Conservation (phyloP, 495 filamentous ascomycete genomes). For the Talaromyces proteolyticus region DNA sequence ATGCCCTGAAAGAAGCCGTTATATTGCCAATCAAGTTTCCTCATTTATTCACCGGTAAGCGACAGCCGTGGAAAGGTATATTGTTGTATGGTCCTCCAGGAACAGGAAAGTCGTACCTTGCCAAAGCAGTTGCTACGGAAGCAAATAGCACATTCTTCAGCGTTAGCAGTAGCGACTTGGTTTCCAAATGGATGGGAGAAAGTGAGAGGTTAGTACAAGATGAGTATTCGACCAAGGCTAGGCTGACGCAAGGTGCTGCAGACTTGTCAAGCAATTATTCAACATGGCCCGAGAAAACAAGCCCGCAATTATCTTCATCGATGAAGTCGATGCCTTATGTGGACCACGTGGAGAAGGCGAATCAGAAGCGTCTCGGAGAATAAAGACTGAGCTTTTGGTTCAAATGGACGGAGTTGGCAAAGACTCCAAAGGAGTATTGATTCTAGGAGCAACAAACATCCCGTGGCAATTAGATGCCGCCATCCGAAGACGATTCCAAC, state of each 20-base stretch:
- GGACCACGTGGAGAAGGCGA: slow-evolving; percentile 96
- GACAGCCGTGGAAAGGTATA: slow-evolving; percentile 98
- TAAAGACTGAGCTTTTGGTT: slow-evolving; percentile 97
- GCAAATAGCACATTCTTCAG: slow-evolving; percentile 99
- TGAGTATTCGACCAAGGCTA: not conserved
- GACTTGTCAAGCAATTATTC: slow-evolving; percentile 95
- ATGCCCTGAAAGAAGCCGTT: slow-evolving; percentile 95
- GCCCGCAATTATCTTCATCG: slow-evolving; percentile 98
- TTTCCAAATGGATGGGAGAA: slow-evolving; percentile 99
- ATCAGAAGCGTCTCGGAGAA: slow-evolving; percentile 91
- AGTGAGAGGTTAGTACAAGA: slow-evolving; percentile 62
- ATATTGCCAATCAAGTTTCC: slow-evolving; percentile 97
- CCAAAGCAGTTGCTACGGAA: slow-evolving; percentile 96
- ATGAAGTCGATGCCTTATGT: slow-evolving; percentile 96
- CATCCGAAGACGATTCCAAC: slow-evolving; percentile 93
- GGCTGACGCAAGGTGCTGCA: too few species aligned
- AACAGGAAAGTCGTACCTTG: slow-evolving; percentile 94
- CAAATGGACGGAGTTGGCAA: slow-evolving; percentile 99
- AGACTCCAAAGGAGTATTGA: slow-evolving; percentile 87
- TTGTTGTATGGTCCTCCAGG: slow-evolving; percentile 93
- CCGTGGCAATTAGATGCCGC: slow-evolving; percentile 99
- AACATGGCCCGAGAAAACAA: slow-evolving; percentile 98
- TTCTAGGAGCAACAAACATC: slow-evolving; percentile 96
- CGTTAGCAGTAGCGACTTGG: slow-evolving; percentile 92
- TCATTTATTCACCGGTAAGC: slow-evolving; percentile 92